A percentile compares a stretch with the other conserved stretches of the same genome.
Conservation (phyloP, 2,329 filamentous ascomycete genomes). For the Trichoderma koningiopsis region DNA sequence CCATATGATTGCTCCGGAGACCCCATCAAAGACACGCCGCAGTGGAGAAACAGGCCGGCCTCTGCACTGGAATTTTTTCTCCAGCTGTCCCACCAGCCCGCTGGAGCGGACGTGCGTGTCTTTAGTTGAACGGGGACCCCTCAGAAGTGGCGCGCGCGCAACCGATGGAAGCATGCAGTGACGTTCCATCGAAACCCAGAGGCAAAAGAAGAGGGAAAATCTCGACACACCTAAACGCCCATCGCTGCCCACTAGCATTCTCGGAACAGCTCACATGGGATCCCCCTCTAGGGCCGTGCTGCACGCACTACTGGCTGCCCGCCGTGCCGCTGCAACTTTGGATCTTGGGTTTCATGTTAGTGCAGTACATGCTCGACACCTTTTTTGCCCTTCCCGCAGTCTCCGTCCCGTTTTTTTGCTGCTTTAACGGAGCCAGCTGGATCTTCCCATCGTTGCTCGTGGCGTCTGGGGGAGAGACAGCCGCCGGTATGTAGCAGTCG, state of each 20-base stretch:
- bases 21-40: neutral
- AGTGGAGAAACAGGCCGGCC: neutral
- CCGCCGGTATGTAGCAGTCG: neutral
- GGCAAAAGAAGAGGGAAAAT: neutral
- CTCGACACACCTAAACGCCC: neutral
- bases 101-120: neutral
- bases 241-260: slow-evolving; percentile 7
- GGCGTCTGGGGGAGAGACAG: neutral
- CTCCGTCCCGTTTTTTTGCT: neutral
- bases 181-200: slow-evolving; percentile 31
- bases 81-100: neutral
- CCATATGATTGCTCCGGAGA: neutral
- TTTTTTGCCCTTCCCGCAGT: neutral
- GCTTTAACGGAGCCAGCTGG: slow-evolving; percentile 1
- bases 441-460: neutral
- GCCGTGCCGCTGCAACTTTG: slow-evolving; percentile 7
- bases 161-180: slow-evolving; percentile 29
- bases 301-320: neutral
- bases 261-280: slow-evolving; percentile 21
- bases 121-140: neutral
- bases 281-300: neutral
- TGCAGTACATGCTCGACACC: slow-evolving; percentile 22
- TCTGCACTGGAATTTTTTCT: neutral
- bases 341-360: slow-evolving; percentile 12
- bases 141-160: neutral